phyloP scores from a whole-genome alignment of 2,329 filamentous ascomycete genomes.

The Tolypocladium tundrense region DNA sequence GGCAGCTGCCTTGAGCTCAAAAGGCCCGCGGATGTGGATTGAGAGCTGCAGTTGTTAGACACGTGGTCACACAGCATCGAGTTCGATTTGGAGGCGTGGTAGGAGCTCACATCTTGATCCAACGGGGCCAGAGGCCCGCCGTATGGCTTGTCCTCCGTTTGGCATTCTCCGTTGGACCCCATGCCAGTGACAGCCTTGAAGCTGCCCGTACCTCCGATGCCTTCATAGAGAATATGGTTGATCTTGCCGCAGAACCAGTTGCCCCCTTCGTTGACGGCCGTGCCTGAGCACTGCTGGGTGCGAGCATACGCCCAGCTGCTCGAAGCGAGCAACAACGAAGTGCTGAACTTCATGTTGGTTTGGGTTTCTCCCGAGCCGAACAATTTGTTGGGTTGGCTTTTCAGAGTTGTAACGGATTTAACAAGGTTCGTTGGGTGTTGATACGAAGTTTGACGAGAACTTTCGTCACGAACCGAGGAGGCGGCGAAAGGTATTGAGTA shows the following conservation, averaged over 20 bases:
- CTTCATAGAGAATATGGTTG: conserved; percentile 55
- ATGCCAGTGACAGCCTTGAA: conserved; percentile 58
- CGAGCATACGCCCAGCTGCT: conserved; percentile 18
- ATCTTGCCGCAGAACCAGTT: conserved; percentile 61
- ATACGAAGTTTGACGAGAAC: not conserved
- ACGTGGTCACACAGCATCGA: not conserved
- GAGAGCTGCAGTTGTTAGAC: conserved; percentile 43
- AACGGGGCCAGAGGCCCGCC: conserved; percentile 55
- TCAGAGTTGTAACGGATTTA: not conserved
- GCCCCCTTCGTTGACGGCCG: conserved; percentile 28
- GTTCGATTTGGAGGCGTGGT: too few relatives aligned
- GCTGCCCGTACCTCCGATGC: conserved; percentile 46
- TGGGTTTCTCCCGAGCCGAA: not conserved
- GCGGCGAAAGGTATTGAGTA: not conserved
- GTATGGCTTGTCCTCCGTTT: conserved; percentile 40
- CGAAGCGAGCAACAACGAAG: conserved; percentile 15
- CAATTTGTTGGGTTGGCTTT: not conserved
- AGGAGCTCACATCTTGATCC: conserved; percentile 51
- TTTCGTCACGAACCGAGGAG: not conserved
- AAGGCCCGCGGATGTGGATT: conserved; percentile 61
- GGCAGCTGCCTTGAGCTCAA: conserved; percentile 57
- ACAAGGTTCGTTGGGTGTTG: not conserved
- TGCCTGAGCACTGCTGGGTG: conserved; percentile 25
- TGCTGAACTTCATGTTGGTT: conserved; percentile 19
- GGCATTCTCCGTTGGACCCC: conserved; percentile 44